A percentile compares a stretch with the other conserved stretches of the same genome.
phyloP scores from a whole-genome alignment of 306 rosid species.

The Quercus wislizeni region DNA sequence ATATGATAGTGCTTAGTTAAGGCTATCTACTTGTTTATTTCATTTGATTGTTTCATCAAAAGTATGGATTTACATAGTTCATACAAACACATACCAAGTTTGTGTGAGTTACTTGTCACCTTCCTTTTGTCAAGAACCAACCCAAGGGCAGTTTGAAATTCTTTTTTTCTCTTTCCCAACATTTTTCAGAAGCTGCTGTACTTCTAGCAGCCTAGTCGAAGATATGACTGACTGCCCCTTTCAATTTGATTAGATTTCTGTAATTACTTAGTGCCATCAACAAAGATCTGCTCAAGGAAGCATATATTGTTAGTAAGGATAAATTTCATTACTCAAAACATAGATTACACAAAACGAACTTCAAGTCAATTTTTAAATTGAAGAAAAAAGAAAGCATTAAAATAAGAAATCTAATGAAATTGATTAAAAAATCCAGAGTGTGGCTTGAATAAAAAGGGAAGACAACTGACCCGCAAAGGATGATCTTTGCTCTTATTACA shows the following conservation, averaged over 20 bases:
- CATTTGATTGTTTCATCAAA: neutral
- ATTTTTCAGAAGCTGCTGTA: neutral
- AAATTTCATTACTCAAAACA: neutral
- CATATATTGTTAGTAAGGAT: neutral
- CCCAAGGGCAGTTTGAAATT: neutral
- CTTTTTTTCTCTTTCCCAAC: neutral
- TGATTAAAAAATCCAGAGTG: neutral
- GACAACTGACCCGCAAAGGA: slow-evolving; percentile 21
- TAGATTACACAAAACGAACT: neutral
- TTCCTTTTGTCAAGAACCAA: neutral
- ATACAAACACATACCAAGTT: neutral
- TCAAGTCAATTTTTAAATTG: neutral
- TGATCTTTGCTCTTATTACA: neutral
- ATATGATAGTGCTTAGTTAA: too few species aligned
- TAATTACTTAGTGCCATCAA: neutral
- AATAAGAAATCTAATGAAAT: too few species aligned
- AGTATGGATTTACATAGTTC: neutral
- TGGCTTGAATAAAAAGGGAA: neutral
- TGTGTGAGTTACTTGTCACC: neutral
- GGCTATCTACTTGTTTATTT: too few species aligned
- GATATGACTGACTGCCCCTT: neutral
- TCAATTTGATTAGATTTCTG: neutral
- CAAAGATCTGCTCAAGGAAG: neutral
- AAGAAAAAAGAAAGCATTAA: neutral
- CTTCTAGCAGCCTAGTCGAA: neutral